Conservation (phyloP, 1,284 basidiomycete genomes). For the Marasmius fiardii region DNA sequence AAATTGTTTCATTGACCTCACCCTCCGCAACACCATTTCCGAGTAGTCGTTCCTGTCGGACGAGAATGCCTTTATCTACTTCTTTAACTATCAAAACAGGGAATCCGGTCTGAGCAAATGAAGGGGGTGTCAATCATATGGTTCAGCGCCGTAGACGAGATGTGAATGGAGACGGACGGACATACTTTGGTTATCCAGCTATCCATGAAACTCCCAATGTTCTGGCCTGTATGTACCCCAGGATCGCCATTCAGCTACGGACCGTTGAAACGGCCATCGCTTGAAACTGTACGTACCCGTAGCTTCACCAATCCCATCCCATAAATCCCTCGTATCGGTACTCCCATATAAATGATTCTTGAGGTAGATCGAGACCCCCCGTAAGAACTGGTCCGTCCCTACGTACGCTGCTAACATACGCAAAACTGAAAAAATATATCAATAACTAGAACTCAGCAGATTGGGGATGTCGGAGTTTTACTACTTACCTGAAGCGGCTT, state of each 20-base stretch:
- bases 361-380: slow-evolving; percentile 89
- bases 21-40: slow-evolving; percentile 78
- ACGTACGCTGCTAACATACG: slow-evolving; percentile 91
- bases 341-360: slow-evolving; percentile 81
- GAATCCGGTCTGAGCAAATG: slow-evolving; percentile 67
- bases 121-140: too few relatives aligned
- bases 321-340: slow-evolving; percentile 85
- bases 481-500: slow-evolving; percentile 74
- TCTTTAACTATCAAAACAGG: slow-evolving; percentile 90
- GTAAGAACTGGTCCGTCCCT: slow-evolving; percentile 86
- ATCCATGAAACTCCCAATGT: slow-evolving; percentile 85
- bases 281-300: slow-evolving; percentile 44
- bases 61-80: slow-evolving; percentile 60
- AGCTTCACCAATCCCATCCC: slow-evolving; percentile 83
- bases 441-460: background rate
- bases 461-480: background rate
- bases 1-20: slow-evolving; percentile 90
- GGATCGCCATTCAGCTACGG: too few relatives aligned
- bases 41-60: slow-evolving; percentile 93
- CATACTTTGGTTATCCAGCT: slow-evolving; percentile 88
- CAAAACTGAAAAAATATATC: slow-evolving; percentile 61
- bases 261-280: background rate
- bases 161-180: too few relatives aligned
- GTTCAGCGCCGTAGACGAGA: too few relatives aligned
- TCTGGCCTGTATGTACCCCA: slow-evolving; percentile 44